Evolutionary conservation across 2,329 filamentous ascomycete species (phyloP).

Genomic region (Diaporthe citri): DNA sequence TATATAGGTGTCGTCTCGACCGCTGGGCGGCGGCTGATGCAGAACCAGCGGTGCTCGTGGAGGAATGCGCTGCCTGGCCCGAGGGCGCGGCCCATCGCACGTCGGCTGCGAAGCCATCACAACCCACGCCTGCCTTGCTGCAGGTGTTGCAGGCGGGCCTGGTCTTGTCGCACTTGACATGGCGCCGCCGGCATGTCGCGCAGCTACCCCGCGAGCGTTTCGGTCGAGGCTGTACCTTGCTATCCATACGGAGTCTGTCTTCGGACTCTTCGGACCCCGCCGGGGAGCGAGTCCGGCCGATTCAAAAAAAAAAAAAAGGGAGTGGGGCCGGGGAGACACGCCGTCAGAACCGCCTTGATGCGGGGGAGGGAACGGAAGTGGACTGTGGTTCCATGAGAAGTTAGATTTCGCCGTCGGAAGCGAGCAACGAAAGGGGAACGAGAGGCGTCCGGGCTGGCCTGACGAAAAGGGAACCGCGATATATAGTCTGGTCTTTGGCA

Average conservation of each 20-base stretch:
- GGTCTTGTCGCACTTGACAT: constrained; percentile 11
- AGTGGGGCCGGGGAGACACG: neutral
- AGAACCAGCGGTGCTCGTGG: neutral
- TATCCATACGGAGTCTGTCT: neutral
- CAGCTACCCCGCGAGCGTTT: constrained; percentile 6
- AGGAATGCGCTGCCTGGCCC: neutral
- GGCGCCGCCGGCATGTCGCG: constrained; percentile 4
- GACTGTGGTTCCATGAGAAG: neutral
- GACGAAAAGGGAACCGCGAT: neutral
- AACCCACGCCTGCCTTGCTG: neutral
- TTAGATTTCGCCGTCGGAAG: neutral
- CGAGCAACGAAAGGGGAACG: neutral
- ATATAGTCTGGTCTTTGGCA: neutral
- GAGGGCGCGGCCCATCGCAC: neutral
- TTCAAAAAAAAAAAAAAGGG: neutral
- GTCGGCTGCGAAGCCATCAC: constrained; percentile 3
- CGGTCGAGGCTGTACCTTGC: neutral
- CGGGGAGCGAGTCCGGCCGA: neutral
- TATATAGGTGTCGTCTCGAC: constrained; percentile 6
- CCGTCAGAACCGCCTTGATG: neutral
- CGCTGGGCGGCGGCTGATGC: neutral
- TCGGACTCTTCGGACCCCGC: neutral
- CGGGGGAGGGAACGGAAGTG: neutral
- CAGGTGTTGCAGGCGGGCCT: constrained; percentile 10
- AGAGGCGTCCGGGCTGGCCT: neutral